These are phyloP conservation scores for Fusarium humuli DNA, from an alignment of 2,329 filamentous ascomycete genomes.

Conservation along the genomic window DNA sequence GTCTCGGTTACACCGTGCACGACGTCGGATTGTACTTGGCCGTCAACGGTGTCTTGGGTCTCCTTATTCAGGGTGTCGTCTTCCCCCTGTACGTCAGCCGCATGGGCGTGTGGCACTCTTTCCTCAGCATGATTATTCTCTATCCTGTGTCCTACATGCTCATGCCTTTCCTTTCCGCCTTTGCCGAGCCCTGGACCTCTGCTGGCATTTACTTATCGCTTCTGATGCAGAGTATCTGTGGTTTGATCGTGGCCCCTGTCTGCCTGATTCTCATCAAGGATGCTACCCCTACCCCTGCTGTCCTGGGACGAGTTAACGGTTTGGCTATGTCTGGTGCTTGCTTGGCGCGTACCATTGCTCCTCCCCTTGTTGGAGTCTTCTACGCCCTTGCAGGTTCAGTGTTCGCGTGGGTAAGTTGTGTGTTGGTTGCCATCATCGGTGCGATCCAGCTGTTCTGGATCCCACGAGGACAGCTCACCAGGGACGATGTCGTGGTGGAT, in stretches of 20 bases:
- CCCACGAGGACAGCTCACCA: conserved; percentile 22
- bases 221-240: conserved; percentile 73
- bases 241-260: conserved; percentile 75
- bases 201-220: conserved; percentile 74
- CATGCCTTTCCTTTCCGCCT: conserved; percentile 73
- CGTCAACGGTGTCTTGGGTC: conserved; percentile 76
- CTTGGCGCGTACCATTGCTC: conserved; percentile 75
- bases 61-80: conserved; percentile 78
- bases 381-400: conserved; percentile 69
- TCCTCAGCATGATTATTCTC: conserved; percentile 71
- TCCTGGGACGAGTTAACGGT: conserved; percentile 78
- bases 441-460: conserved; percentile 40
- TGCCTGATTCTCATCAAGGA: conserved; percentile 79
- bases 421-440: conserved; percentile 41
- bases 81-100: conserved; percentile 73
- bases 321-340: conserved; percentile 79
- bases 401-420: conserved; percentile 56
- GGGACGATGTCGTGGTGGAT: conserved; percentile 31
- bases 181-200: conserved; percentile 66
- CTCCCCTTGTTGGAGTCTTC: conserved; percentile 74
- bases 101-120: conserved; percentile 75
- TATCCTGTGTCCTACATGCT: conserved; percentile 77
- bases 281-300: conserved; percentile 70
- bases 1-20: conserved; percentile 73
- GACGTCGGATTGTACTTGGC: conserved; percentile 76